Evolutionary conservation across 169 alveolate genomes (phyloP).

Genomic region (Cryptosporidium felis): DNA sequence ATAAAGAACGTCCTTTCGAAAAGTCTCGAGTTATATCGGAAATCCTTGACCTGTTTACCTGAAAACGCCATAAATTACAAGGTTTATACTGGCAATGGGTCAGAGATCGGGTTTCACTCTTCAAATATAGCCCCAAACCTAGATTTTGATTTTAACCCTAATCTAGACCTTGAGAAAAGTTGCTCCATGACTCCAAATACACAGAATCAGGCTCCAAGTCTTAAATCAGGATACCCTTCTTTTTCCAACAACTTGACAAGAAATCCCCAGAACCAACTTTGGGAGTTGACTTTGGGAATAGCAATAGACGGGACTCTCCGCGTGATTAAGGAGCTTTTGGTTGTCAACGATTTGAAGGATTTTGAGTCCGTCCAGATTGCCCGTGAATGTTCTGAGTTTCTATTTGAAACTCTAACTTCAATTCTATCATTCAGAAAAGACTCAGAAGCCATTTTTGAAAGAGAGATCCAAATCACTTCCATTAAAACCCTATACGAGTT

Average conservation of each 20-base stretch:
- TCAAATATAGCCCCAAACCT: too few relatives aligned
- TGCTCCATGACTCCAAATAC: too few relatives aligned
- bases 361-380: not conserved
- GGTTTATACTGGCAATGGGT: too few relatives aligned
- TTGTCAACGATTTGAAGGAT: not conserved
- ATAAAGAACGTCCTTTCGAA: not conserved
- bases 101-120: too few relatives aligned
- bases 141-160: too few relatives aligned
- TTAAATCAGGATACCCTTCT: not conserved
- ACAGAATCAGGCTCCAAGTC: too few relatives aligned
- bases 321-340: conserved; percentile 22
- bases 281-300: conserved; percentile 32
- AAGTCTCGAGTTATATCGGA: not conserved
- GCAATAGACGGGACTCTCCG: conserved; percentile 50
- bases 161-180: too few relatives aligned
- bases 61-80: too few relatives aligned
- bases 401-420: not conserved
- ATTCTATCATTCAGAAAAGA: not conserved
- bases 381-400: not conserved
- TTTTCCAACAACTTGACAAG: not conserved
- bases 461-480: conserved; percentile 21
- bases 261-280: conserved; percentile 12
- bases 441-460: not conserved
- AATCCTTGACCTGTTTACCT: too few relatives aligned
- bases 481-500: conserved; percentile 24